A percentile compares a stretch with the other conserved stretches of the same genome.
Conservation (phyloP, 225 moss, liverwort and hornwort species). For the Takakia lepidozioides region DNA sequence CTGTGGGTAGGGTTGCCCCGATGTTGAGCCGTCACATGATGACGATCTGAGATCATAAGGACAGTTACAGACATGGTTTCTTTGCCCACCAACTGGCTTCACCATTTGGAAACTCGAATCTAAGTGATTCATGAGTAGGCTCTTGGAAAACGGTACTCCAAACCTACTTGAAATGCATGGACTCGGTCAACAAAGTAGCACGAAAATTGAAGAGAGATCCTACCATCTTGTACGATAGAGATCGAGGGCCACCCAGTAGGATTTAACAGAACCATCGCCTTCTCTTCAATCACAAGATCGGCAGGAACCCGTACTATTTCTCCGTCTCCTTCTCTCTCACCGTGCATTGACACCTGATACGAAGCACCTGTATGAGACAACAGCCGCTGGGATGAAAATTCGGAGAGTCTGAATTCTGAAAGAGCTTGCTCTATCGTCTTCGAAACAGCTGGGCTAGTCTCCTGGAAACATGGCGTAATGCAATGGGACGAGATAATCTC, state of each 20-base stretch:
- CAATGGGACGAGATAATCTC: conserved; percentile 7
- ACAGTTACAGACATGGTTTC: background rate
- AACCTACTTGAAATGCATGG: too few species aligned
- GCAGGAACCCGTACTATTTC: background rate
- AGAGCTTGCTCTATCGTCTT: conserved; percentile 26
- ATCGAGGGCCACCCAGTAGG: conserved; percentile 70
- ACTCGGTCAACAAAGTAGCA: background rate
- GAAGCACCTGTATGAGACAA: background rate
- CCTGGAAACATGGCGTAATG: too few species aligned
- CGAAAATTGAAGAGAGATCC: background rate
- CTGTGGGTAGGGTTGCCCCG: too few species aligned
- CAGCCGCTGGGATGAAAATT: background rate
- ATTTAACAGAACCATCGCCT: conserved; percentile 38
- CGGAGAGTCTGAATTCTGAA: conserved; percentile 26
- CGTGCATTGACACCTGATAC: too few species aligned
- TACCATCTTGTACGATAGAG: conserved; percentile 55
- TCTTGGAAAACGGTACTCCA: too few species aligned
- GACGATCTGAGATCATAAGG: too few species aligned
- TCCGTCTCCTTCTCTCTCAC: too few species aligned
- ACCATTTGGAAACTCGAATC: background rate
- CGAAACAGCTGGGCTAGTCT: too few species aligned
- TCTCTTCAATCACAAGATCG: conserved; percentile 17
- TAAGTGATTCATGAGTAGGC: background rate
- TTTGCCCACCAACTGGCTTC: background rate
- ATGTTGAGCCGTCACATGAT: too few species aligned